Base-by-base conservation (phyloP, 345 rosid genomes). In the Nephelium lappaceum region DNA sequence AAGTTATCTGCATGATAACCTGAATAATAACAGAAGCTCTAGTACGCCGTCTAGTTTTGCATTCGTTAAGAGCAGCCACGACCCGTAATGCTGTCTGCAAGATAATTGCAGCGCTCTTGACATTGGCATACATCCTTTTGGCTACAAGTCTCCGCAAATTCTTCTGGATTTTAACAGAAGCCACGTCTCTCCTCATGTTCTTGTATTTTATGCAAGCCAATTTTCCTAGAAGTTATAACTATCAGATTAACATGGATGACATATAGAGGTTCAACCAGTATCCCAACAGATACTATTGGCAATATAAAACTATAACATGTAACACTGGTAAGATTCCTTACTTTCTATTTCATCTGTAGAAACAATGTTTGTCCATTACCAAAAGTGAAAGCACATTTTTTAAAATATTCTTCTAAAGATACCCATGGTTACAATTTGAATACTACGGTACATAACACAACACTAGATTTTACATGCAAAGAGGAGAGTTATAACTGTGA, bases 121-220 rank as follows among this genome's bases (percentile, higher is more conserved):
- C 62, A 60, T 23, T 77, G 23, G 39, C 66, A 47, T 86, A 95
- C 23, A 81, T 73, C 75, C 75, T 91, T 79, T 81, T 89, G 6
- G 91, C 88, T 5, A 74, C 58, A 81, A 88, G 87, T 86, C 96
- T 85, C 23, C 93, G 98, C 71, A 83, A 85, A 82, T 85, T 80
- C 84, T 86, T 95, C 85, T 93, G 97, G 62, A 95, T 89, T 84
- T 87, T 85, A 58, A 87, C 78, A 45, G 96, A 96, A 75, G 97
- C 93, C 71, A 68, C 86, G 24, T 88, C 87, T 73, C 67, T 89
- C 87, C 69, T 89, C 87, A 81, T 84, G 57, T 74, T 41, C 77
- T 39, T 82, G 63, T 76, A 84, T 72, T 82, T 64, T 39, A 81
- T 82, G 73, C 88, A 76, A 42, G 86, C 92, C 76, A 89, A 68